Evolutionary conservation across 306 rosid genomes (phyloP), one percentile per base, ranked within the genome.

Genomic region (Betula pendula): DNA sequence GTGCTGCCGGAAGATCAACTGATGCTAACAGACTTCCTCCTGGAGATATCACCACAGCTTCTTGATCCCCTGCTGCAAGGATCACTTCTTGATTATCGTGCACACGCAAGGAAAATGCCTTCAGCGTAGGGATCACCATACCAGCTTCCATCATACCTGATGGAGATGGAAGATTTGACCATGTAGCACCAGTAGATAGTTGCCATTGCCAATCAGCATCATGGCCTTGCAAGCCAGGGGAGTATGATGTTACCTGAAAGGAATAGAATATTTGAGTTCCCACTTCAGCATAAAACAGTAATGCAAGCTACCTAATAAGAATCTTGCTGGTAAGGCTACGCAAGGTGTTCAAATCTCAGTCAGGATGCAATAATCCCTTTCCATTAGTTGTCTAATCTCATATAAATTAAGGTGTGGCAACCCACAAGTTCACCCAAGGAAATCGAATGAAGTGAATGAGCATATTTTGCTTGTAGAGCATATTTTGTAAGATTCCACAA

Each of bases 11-110:
- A 68, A 95, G 92, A 71, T 92, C 99, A 60, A 92, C 60, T 17
- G 90, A 70, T 5, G 98, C 82, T 74, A 92, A 74, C 42, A 91
- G 51, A 74, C 91, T 85, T 58, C 99, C 99, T 60, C 97, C 94
- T 0, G 99, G 91, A 62, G 99, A 95, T 60, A 95, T 86, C 78
- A 92, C 70, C 11, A 87, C 88, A 3, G 99, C 98, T 84, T 95
- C 98, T 83, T 95, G 99, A 56, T 96, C 99, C 52, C 99, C 99
- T 0, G 91, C 99, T n/a, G 93, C 97, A 44, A 96, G 97, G 85
- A 96, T 84, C 92, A 92, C 76, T 79, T 91, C 89, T 78, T 85
- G 89, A 73, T 22, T 85, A 73, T 88, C 97, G 27, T 73, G 90
- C 77, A 70, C 69, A 40, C 91, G 92, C 87, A 96, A 77, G 58